Evolutionary conservation across 2,329 filamentous ascomycete genomes (phyloP).

Genomic region (Myriosclerotinia duriaeana): DNA sequence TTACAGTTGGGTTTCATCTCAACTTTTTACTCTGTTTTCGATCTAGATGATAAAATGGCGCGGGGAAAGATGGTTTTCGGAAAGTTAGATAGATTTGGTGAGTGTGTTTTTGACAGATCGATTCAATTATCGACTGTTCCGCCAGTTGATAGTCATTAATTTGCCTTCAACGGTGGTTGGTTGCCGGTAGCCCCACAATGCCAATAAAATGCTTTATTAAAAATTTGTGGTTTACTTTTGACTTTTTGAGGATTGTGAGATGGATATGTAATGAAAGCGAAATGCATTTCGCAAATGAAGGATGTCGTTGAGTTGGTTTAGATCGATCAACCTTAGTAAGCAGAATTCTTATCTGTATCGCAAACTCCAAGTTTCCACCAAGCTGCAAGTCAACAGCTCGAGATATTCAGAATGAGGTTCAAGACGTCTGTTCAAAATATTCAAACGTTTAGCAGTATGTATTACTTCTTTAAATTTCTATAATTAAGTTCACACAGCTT

Average conservation of each 20-base stretch:
- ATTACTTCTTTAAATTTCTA: neutral
- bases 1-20: neutral
- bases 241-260: neutral
- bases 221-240: neutral
- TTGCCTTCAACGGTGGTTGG: neutral
- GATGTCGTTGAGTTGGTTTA: neutral
- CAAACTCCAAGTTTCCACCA: neutral
- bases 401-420: slow-evolving; percentile 57
- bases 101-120: neutral
- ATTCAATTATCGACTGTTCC: neutral
- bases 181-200: neutral
- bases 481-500: slow-evolving; percentile 14
- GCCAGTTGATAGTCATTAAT: neutral
- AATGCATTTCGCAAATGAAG: neutral
- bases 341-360: neutral
- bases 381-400: slow-evolving; percentile 7
- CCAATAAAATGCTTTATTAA: neutral
- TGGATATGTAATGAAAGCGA: neutral
- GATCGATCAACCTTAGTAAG: slow-evolving; percentile 14
- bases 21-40: neutral
- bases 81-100: neutral
- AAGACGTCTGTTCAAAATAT: slow-evolving; percentile 66
- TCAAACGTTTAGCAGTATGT: slow-evolving; percentile 62
- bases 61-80: slow-evolving; percentile 1
- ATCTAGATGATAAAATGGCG: neutral